Base-by-base conservation (phyloP, 164 flowering plant genomes). In the Pachysandra terminalis region DNA sequence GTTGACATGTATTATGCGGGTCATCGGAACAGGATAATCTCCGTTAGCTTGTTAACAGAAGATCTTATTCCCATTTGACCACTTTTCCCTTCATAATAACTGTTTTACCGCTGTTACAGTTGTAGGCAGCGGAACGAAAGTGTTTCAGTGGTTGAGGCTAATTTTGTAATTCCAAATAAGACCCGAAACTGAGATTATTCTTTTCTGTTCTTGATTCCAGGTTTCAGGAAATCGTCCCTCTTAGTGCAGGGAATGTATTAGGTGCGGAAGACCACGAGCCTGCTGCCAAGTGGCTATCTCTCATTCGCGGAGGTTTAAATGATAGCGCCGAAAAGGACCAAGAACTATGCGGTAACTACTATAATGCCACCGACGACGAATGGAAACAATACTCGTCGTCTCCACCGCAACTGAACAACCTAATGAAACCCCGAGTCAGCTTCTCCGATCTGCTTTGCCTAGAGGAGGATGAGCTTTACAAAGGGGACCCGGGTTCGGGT, bases 201-300 rank as follows among this genome's bases (percentile, higher is more conserved):
- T 53, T 8, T 8, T 48, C 23, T 26, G 49, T 67, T n/a, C 26
- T 28, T 32, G 19, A 56, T 64, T 37, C n/a, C 83, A 88, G 96
- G 80, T 90, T 92, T 61, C 98, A 90, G 71, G 98, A 90, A 81
- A 89, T 92, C 61, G 98, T 92, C 35, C 98, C 98, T 28, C 74
- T 92, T 17, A 92, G 90, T 68, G 96, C 97, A 2, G 97, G 96
- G 40, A 92, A 92, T 65, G 94, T 92, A 25, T 73, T 92, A 0
- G 97, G 97, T 0, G 85, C 96, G 17, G 94, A 90, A 72, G 90
- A 90, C 81, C 73, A 64, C 6, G 83, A 82, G 4, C 91, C 96
- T 0, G 91, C 98, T 0, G 75, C 86, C 60, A 86, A 80, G 67
- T 92, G 98, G 98, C 85, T 92, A 5, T 79, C 88, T 9, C 83